Evolutionary conservation across 768 basidiomycete genomes (phyloP), one percentile per base, ranked within the genome.

Genomic region (Amanita brunnescens): DNA sequence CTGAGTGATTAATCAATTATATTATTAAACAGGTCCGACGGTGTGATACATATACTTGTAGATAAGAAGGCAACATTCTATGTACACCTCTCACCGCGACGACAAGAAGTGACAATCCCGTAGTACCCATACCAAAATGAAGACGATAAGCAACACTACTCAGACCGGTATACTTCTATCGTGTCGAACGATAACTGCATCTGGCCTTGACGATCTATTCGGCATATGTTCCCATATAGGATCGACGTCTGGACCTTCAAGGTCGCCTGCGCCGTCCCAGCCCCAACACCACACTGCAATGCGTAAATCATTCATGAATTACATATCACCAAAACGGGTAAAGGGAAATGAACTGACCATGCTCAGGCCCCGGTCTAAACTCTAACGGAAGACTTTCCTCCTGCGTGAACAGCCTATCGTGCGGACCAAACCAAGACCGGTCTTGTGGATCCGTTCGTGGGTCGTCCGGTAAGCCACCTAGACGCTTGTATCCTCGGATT

Each of bases 231-330:
- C 95, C 95, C 95, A 99, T 49, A 99, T 87, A 5, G 95, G 95
- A 59, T 98, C 95, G 5, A 99, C 91, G 61, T 98, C 94, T 0
- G 95, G 95, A 38, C 94, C 95, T 57, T 97, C 95, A 20, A 99
- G 78, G 62, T 99, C 95, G 16, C 95, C 95, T 2, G 95, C 95
- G 12, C 95, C 95, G 61, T 99, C 95, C 95, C 95, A 99, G 16
- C 95, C 95, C 95, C 95, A 97, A 64, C 95, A 98, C 95, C 95
- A 97, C 10, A 98, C 95, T 96, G 61, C 35, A 43, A 54, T 32
- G 8, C 43, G 51, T 16, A 26, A 20, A 10, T 24, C 12, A 49
- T 20, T 20, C 23, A 37, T 20, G 13, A 38, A 38, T 9, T 18
- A 38, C 4, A 8, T 3, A 18, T 18, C n/a, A 12, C 30, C 5